Conservation (phyloP, 2,329 filamentous ascomycete species). For the Xylariaceae sp. region DNA sequence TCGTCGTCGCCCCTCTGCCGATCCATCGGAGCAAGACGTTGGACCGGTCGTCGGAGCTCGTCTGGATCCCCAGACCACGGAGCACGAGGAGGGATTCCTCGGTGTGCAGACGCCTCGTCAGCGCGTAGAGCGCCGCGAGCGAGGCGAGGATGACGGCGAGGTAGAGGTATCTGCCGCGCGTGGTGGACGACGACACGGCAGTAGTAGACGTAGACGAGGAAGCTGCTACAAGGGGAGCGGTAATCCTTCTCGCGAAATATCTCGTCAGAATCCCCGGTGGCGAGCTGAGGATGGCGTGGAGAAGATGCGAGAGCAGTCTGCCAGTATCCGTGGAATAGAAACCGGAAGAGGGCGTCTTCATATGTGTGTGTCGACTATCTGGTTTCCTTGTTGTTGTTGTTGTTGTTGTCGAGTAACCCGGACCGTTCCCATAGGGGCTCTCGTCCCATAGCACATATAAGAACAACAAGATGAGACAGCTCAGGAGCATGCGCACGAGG, state of each 20-base stretch:
- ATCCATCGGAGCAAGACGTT: too few species aligned
- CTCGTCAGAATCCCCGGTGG: constrained; percentile 30
- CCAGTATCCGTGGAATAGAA: too few species aligned
- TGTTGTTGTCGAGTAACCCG: too few species aligned
- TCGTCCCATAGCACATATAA: constrained; percentile 43
- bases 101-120: constrained; percentile 44
- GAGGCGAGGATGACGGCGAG: constrained; percentile 34
- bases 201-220: too few species aligned
- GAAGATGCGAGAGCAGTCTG: too few species aligned
- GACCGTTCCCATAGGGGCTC: constrained; percentile 9
- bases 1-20: too few species aligned
- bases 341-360: too few species aligned
- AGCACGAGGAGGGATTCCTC: constrained; percentile 86
- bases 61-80: constrained; percentile 86
- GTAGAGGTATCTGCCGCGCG: not conserved
- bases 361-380: too few species aligned
- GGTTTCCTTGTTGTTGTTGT: too few species aligned
- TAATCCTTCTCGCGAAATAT: constrained; percentile 31
- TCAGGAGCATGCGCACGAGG: constrained; percentile 37
- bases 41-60: constrained; percentile 54
- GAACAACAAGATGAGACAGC: constrained; percentile 40
- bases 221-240: too few species aligned
- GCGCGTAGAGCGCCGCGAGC: constrained; percentile 36
- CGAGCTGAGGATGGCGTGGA: constrained; percentile 19
- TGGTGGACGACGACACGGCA: not conserved